phyloP scores from a whole-genome alignment of 83 land plant genomes.

The Thuja plicata region DNA sequence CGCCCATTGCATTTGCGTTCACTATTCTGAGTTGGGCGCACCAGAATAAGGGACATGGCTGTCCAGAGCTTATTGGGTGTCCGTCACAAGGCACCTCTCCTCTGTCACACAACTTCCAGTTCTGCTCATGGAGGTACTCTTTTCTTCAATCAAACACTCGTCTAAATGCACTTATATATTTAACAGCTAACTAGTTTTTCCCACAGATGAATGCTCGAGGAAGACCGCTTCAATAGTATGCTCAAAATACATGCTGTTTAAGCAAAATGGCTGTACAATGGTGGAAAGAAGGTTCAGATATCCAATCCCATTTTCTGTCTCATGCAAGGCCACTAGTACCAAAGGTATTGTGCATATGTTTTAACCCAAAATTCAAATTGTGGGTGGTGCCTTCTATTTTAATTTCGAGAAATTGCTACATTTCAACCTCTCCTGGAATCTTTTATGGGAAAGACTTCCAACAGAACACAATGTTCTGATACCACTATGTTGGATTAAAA shows the following conservation, averaged over 20 bases:
- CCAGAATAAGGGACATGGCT: neutral
- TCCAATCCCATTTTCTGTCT: neutral
- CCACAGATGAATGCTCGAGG: neutral
- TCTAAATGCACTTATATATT: neutral
- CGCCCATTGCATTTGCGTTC: too few relatives aligned
- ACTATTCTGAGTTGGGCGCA: neutral
- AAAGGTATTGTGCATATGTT: neutral
- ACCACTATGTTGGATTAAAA: too few relatives aligned
- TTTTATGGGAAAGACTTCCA: too few relatives aligned
- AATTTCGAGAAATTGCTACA: neutral
- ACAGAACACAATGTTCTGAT: too few relatives aligned
- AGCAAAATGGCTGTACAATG: neutral
- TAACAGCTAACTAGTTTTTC: neutral
- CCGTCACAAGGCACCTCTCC: neutral
- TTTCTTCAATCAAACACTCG: neutral
- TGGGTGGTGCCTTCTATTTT: neutral
- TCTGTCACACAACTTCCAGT: neutral
- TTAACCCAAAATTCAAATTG: neutral
- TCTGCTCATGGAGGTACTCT: neutral
- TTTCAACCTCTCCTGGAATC: neutral
- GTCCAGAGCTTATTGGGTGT: neutral
- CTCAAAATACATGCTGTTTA: neutral
- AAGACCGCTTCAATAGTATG: neutral
- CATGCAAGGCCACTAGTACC: constrained; percentile 7
- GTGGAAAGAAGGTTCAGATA: neutral